Conservation (phyloP, 75 land plant genomes). For the Cunninghamia lanceolata region DNA sequence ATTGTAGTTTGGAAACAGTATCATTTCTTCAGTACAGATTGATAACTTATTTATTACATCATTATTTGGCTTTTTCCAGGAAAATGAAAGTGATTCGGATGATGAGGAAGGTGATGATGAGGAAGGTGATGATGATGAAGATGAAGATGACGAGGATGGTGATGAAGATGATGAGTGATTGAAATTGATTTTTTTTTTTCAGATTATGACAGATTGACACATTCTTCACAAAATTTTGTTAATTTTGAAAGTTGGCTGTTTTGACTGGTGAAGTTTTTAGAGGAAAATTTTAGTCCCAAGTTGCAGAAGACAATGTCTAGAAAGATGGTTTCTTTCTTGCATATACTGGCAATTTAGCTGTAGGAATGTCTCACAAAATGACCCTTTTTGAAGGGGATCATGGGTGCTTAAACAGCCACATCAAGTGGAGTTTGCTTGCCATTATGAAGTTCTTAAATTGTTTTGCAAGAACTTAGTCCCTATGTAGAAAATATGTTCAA, state of each 20-base stretch:
- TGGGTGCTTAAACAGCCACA: background rate
- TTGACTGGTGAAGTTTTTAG: background rate
- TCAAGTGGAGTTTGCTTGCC: background rate
- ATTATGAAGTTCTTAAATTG: background rate
- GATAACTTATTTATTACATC: background rate
- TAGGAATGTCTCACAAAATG: background rate
- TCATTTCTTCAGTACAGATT: background rate
- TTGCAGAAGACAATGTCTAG: background rate
- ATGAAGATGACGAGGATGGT: background rate
- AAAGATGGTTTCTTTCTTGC: background rate
- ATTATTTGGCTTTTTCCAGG: background rate
- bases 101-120: background rate
- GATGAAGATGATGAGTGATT: constrained; percentile 4
- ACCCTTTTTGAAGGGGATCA: background rate
- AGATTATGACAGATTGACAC: background rate
- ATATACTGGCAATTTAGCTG: background rate
- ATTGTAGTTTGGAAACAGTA: background rate
- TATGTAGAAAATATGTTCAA: background rate
- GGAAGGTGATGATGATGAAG: constrained; percentile 4
- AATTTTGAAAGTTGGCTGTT: constrained; percentile 1
- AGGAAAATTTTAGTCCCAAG: background rate
- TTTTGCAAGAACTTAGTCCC: background rate
- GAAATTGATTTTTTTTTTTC: background rate
- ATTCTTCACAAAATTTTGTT: background rate
- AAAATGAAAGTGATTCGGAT: constrained; percentile 9